Evolutionary conservation across 2,329 filamentous ascomycete genomes (phyloP).

Genomic region (Talaromyces marneffei): DNA sequence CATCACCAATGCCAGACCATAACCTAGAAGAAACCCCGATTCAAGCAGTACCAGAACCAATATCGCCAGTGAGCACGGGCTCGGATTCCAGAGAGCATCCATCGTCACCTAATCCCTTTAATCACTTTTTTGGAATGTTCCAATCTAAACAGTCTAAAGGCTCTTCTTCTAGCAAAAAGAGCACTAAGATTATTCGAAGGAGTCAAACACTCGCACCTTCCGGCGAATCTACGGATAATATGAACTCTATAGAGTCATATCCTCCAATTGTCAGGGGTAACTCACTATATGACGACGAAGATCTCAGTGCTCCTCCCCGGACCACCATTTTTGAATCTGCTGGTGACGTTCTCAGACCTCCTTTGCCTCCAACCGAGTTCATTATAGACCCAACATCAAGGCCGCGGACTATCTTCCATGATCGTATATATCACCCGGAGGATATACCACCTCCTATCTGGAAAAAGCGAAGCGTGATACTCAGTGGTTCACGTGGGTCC

Average conservation of each 20-base stretch:
- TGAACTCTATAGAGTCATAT: slow-evolving; percentile 8
- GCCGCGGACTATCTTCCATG: slow-evolving; percentile 89
- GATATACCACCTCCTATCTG: slow-evolving; percentile 76
- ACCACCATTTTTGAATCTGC: slow-evolving; percentile 95
- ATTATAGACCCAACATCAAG: slow-evolving; percentile 76
- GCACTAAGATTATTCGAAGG: slow-evolving; percentile 63
- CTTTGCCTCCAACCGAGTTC: slow-evolving; percentile 73
- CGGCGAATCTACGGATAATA: slow-evolving; percentile 16
- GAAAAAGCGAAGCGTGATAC: slow-evolving; percentile 38
- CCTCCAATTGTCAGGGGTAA: slow-evolving; percentile 43
- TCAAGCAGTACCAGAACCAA: slow-evolving; percentile 16
- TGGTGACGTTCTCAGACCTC: slow-evolving; percentile 84
- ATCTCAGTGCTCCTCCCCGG: slow-evolving; percentile 67
- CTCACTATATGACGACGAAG: slow-evolving; percentile 45
- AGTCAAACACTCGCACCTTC: slow-evolving; percentile 62
- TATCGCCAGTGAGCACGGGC: slow-evolving; percentile 6
- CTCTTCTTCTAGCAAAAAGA: slow-evolving; percentile 34
- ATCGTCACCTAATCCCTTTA: slow-evolving; percentile 46
- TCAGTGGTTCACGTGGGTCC: slow-evolving; percentile 19
- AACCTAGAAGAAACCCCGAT: slow-evolving; percentile 17
- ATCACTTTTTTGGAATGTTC: slow-evolving; percentile 69
- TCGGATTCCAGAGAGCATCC: slow-evolving; percentile 16
- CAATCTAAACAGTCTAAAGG: slow-evolving; percentile 52
- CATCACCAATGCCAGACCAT: slow-evolving; percentile 18
- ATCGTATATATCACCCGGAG: slow-evolving; percentile 85